Evolutionary conservation across 352 stramenopile genomes (phyloP).

Genomic region (Phytophthora pluvialis): DNA sequence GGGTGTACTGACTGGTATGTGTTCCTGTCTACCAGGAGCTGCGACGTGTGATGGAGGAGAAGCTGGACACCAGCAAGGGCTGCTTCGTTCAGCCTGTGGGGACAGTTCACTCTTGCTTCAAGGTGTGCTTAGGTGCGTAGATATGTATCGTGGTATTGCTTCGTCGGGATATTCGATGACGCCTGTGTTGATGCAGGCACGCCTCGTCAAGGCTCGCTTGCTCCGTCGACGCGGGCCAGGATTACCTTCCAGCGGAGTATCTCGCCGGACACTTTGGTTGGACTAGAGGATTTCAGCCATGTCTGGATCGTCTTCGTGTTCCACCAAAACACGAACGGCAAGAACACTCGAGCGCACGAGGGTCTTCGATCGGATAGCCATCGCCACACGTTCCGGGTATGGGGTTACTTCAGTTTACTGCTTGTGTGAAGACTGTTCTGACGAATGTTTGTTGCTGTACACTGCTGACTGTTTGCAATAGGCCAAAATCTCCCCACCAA

Average conservation of each 20-base stretch:
- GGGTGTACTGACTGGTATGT: constrained; percentile 6
- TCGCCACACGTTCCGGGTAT: constrained; percentile 68
- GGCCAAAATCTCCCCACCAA: constrained; percentile 75
- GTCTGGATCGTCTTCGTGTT: constrained; percentile 93
- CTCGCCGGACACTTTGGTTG: constrained; percentile 75
- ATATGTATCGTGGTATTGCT: neutral
- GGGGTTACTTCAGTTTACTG: neutral
- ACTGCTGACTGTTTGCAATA: constrained; percentile 14
- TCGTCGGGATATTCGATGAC: neutral
- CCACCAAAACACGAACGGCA: constrained; percentile 91
- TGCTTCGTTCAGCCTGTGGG: constrained; percentile 85
- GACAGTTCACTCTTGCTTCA: constrained; percentile 80
- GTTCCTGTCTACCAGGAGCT: constrained; percentile 48
- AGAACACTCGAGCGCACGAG: constrained; percentile 68
- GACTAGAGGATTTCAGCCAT: constrained; percentile 82
- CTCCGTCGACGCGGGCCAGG: constrained; percentile 66
- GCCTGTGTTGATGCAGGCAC: constrained; percentile 49
- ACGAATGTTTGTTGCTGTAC: neutral
- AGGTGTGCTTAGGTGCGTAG: constrained; percentile 54
- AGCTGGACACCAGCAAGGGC: constrained; percentile 78
- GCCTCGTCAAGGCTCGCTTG: constrained; percentile 84
- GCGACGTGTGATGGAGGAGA: constrained; percentile 72
- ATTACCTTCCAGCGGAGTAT: constrained; percentile 86
- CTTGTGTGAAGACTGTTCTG: neutral
- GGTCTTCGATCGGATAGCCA: constrained; percentile 76